These are phyloP conservation scores for Corinectria fuckeliana DNA, from an alignment of 2,329 filamentous ascomycete genomes.

Conservation along the genomic window DNA sequence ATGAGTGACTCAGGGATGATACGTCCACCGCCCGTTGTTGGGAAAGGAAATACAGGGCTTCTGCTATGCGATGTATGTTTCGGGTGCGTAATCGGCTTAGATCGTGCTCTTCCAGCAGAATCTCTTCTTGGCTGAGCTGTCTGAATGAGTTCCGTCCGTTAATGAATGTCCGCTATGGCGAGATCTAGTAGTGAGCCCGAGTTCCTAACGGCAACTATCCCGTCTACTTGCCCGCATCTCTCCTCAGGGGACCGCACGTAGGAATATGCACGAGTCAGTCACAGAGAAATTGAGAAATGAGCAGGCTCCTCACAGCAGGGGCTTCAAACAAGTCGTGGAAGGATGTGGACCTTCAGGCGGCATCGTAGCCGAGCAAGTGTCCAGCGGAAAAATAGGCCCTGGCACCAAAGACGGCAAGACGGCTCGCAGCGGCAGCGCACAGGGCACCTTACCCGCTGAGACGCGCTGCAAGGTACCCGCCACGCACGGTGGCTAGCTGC, in stretches of 20 bases:
- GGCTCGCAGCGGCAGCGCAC: neutral
- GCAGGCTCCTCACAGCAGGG: conserved; percentile 10
- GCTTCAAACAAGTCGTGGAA: conserved; percentile 16
- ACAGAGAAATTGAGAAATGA: conserved; percentile 7
- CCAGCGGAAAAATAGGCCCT: conserved; percentile 28
- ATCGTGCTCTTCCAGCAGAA: neutral
- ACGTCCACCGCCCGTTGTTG: neutral
- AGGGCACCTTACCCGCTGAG: neutral
- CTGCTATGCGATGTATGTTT: neutral
- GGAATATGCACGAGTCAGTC: neutral
- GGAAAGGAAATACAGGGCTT: too few relatives aligned
- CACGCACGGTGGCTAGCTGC: neutral
- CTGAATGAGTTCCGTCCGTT: too few relatives aligned
- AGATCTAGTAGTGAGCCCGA: too few relatives aligned
- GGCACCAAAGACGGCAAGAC: neutral
- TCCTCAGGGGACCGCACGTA: neutral
- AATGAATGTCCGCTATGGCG: too few relatives aligned
- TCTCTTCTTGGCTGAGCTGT: neutral
- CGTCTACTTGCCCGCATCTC: neutral
- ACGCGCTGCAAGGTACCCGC: neutral
- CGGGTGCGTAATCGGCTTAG: neutral
- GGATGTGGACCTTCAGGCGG: conserved; percentile 2
- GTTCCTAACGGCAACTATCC: neutral
- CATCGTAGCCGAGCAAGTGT: neutral
- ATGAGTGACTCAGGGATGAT: neutral